These are phyloP conservation scores for Sporothrix pseudoabietina DNA, from an alignment of 2,329 filamentous ascomycete species.

Conservation along the genomic window DNA sequence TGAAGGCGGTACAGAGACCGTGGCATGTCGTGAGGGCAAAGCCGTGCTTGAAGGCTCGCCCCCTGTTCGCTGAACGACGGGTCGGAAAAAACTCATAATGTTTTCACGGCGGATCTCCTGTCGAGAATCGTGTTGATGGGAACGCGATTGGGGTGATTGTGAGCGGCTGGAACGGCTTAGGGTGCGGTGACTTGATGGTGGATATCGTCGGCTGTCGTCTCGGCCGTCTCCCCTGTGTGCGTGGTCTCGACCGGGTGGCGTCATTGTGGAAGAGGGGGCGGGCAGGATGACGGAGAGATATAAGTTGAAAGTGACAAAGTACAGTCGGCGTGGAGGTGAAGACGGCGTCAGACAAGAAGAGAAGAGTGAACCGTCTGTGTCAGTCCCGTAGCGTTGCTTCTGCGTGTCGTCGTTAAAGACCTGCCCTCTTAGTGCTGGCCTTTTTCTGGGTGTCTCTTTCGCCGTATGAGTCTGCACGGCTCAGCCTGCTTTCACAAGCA, in stretches of 20 bases:
- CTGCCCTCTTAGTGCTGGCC: background rate
- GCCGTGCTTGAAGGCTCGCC: background rate
- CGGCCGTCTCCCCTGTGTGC: background rate
- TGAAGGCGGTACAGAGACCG: background rate
- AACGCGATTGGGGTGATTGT: background rate
- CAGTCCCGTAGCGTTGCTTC: background rate
- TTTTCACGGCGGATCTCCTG: background rate
- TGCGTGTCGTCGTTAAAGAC: background rate
- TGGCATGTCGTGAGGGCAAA: background rate
- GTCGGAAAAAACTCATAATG: background rate
- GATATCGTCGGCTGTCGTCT: background rate
- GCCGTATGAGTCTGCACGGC: constrained; percentile 3
- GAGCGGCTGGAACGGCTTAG: background rate
- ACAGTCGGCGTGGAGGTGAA: background rate
- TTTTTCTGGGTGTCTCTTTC: background rate
- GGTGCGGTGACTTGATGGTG: background rate
- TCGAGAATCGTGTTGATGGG: background rate
- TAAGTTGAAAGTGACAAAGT: background rate
- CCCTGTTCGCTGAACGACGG: background rate
- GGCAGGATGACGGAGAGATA: background rate
- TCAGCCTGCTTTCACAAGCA: background rate
- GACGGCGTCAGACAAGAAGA: background rate
- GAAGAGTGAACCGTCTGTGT: background rate
- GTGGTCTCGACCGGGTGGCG: background rate
- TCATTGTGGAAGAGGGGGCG: background rate